Percentiles rank a stretch among this genome's conserved stretches.
These are phyloP conservation scores for Penicillium sp. DNA, from an alignment of 2,329 filamentous ascomycete genomes.

Conservation along the genomic window DNA sequence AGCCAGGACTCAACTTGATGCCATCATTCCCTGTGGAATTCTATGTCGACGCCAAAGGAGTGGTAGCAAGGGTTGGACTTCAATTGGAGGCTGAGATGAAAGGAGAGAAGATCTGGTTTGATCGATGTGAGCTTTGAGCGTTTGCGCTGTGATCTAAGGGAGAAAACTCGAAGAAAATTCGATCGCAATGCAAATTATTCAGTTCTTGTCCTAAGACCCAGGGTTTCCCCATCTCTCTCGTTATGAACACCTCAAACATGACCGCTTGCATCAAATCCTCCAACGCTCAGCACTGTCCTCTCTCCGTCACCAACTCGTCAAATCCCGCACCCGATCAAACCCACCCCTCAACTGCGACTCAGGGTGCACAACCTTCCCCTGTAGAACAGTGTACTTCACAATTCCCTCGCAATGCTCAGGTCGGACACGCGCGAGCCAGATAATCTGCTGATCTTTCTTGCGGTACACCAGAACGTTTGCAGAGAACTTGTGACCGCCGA, in stretches of 20 bases:
- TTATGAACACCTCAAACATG: neutral
- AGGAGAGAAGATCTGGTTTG: slow-evolving; percentile 21
- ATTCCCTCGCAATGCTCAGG: slow-evolving; percentile 88
- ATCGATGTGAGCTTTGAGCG: neutral
- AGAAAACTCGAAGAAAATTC: neutral
- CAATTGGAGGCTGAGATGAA: slow-evolving; percentile 15
- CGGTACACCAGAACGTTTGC: slow-evolving; percentile 89
- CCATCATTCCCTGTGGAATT: slow-evolving; percentile 16
- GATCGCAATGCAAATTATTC: neutral
- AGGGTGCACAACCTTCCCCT: slow-evolving; percentile 87
- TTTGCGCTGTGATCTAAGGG: neutral
- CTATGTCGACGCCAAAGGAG: slow-evolving; percentile 10
- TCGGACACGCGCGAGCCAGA: slow-evolving; percentile 80
- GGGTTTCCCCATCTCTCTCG: too few relatives aligned
- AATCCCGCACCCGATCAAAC: slow-evolving; percentile 70
- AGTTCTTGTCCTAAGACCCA: neutral
- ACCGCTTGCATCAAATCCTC: neutral
- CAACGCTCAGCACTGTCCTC: too few relatives aligned
- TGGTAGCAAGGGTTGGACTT: slow-evolving; percentile 10
- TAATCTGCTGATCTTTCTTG: slow-evolving; percentile 49
- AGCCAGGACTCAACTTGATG: neutral
- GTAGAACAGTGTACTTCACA: slow-evolving; percentile 77
- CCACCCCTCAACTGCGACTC: slow-evolving; percentile 78
- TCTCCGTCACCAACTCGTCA: slow-evolving; percentile 60
- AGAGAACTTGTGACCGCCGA: slow-evolving; percentile 90